Evolutionary conservation across 177 flowering plant genomes (phyloP).

Genomic region (Tripterygium wilfordii): DNA sequence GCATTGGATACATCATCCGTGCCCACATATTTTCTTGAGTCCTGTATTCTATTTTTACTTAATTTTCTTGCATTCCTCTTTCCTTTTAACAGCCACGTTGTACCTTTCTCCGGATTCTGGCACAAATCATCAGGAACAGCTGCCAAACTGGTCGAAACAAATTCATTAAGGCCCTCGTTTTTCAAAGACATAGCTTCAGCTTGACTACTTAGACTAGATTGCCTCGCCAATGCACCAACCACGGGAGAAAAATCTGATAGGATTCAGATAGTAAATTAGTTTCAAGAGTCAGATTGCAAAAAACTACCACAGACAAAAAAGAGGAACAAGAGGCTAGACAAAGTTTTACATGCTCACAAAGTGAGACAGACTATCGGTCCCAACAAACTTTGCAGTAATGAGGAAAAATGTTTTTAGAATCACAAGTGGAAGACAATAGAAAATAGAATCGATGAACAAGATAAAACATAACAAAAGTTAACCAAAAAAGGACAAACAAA

Average conservation of each 20-base stretch:
- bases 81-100: slow-evolving; percentile 72
- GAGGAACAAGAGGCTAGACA: too few relatives aligned
- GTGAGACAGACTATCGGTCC: too few relatives aligned
- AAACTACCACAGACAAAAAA: too few relatives aligned
- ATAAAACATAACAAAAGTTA: too few relatives aligned
- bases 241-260: slow-evolving; percentile 35
- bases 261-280: too few relatives aligned
- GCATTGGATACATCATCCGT: slow-evolving; percentile 24
- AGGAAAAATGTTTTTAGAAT: too few relatives aligned
- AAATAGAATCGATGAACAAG: too few relatives aligned
- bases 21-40: slow-evolving; percentile 20
- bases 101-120: slow-evolving; percentile 35
- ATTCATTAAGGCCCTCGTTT: slow-evolving; percentile 37
- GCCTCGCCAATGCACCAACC: slow-evolving; percentile 25
- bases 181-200: slow-evolving; percentile 25
- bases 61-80: slow-evolving; percentile 55
- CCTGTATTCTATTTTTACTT: slow-evolving; percentile 25
- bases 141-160: slow-evolving; percentile 36
- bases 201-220: slow-evolving; percentile 31
- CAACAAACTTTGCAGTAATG: too few relatives aligned
- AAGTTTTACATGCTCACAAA: too few relatives aligned
- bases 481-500: too few relatives aligned
- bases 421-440: too few relatives aligned
- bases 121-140: slow-evolving; percentile 19
- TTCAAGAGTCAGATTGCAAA: too few relatives aligned